Evolutionary conservation across 2,329 filamentous ascomycete genomes (phyloP).

Genomic region (Cyphellophora europaea): DNA sequence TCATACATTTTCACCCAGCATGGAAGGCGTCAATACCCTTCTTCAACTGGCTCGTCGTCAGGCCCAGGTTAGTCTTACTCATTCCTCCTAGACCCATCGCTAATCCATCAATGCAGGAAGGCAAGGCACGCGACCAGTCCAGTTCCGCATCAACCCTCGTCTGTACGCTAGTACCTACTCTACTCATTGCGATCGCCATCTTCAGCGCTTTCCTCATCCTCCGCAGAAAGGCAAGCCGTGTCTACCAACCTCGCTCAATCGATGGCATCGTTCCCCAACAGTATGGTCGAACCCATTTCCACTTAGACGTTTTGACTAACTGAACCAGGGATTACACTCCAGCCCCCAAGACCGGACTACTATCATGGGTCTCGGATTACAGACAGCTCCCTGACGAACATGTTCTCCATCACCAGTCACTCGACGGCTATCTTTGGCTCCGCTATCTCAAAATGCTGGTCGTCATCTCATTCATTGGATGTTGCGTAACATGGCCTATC

Average conservation of each 20-base stretch:
- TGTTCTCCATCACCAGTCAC: slow-evolving; percentile 79
- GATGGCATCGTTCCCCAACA: slow-evolving; percentile 32
- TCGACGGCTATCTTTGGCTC: slow-evolving; percentile 87
- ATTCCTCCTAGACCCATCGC: no score
- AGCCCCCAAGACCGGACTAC: slow-evolving; percentile 12
- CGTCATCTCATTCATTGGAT: slow-evolving; percentile 71
- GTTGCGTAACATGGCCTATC: slow-evolving; percentile 76
- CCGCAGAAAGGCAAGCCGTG: slow-evolving; percentile 34
- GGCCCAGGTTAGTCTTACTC: no score
- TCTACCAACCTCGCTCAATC: slow-evolving; percentile 35
- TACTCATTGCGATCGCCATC: slow-evolving; percentile 34
- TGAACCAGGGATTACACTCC: slow-evolving; percentile 16
- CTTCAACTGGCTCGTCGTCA: no score
- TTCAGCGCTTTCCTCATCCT: slow-evolving; percentile 37
- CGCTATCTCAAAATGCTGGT: slow-evolving; percentile 74
- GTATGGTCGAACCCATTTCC: slow-evolving; percentile 18
- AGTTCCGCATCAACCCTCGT: slow-evolving; percentile 22
- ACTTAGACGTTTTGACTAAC: slow-evolving; percentile 12
- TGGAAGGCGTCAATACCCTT: no score
- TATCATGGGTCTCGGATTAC: slow-evolving; percentile 29
- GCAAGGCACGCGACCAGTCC: background rate
- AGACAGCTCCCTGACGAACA: slow-evolving; percentile 58
- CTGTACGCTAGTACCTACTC: slow-evolving; percentile 38
- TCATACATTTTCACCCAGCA: no score
- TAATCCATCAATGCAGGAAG: slow-evolving; percentile 1